phyloP scores from a whole-genome alignment of 106 monocot genomes.

The Gastrodia elata region DNA sequence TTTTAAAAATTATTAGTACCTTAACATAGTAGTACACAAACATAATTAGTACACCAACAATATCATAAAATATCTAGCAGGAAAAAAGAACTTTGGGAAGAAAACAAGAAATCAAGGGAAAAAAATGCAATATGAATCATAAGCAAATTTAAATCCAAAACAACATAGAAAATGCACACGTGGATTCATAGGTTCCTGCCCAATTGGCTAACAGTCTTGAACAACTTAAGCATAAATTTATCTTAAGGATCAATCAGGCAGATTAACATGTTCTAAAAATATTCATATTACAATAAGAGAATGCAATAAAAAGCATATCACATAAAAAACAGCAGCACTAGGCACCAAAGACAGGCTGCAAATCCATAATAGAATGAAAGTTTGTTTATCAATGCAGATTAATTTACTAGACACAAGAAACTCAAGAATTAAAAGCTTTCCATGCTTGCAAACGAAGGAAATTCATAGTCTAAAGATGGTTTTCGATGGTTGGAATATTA shows the following conservation, averaged over 20 bases:
- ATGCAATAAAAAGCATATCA: not conserved
- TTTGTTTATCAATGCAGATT: not conserved
- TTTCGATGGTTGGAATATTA: not conserved
- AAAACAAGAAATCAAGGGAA: not conserved
- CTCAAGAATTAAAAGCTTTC: not conserved
- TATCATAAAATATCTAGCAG: not conserved
- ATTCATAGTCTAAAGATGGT: not conserved
- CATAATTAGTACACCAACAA: not conserved
- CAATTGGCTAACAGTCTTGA: not conserved
- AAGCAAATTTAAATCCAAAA: not conserved
- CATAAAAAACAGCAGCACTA: not conserved
- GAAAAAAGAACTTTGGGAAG: not conserved
- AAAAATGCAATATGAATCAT: not conserved
- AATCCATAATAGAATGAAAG: not conserved
- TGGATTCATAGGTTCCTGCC: not conserved
- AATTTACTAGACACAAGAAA: not conserved
- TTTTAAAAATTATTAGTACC: not conserved
- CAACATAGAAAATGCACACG: not conserved
- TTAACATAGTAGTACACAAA: no score
- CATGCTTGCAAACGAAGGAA: not conserved
- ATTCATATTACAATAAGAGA: not conserved
- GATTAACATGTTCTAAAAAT: not conserved
- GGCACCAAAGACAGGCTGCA: not conserved
- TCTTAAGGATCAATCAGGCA: not conserved
- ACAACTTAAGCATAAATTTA: not conserved